Base-by-base conservation (phyloP, 805 yeast genomes). In the Tetrapisispora iriomotensis region DNA sequence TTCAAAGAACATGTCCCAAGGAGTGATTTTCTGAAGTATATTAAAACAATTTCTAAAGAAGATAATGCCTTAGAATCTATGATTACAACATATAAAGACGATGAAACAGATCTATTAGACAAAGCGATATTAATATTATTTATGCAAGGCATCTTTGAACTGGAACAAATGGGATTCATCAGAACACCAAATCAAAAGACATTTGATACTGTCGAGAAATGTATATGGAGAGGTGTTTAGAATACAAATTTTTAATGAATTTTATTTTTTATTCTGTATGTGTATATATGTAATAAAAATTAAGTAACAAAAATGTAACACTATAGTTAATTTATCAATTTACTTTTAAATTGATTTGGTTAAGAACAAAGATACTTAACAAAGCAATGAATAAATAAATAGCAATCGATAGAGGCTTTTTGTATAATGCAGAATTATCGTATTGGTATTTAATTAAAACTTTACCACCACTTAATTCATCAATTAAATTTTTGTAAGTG, bases 141-240 rank as follows among this genome's bases (percentile, higher is more conserved):
- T 54, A 62, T 82, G 44, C 88, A 82, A 48, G 77, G 77, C 15
- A 67, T 88, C 36, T 73, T 73, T 20, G 95, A 86, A 53, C 65
- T 87, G 42, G 74, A 76, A 42, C 63, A 72, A 45, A 62, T 82
- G 40, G 96, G 96, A 0, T 61, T 84, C 34, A 54, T 85, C 15
- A 77, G 76, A 46, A 81, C 79, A 38, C 72, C 71, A 31, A 62
- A 65, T 19, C 69, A 67, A 29, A 50, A 48, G 18, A 56, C 48
- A 22, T 43, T 45, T 37, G 62, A 58, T 31, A 39, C 47, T 9
- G 46, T 57, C 6, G 63, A 60, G 42, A 60, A 60, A 37, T 45
- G 51, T 34, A 47, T 53, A n/a, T 60, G 64, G 64, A 56, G 56
- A 39, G 64, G 64, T 29, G 45, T 59, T 20, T 56, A 42, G 42